These are phyloP conservation scores for Moesziomyces aphidis DNA, from an alignment of 1,284 basidiomycete species.

Conservation along the genomic window DNA sequence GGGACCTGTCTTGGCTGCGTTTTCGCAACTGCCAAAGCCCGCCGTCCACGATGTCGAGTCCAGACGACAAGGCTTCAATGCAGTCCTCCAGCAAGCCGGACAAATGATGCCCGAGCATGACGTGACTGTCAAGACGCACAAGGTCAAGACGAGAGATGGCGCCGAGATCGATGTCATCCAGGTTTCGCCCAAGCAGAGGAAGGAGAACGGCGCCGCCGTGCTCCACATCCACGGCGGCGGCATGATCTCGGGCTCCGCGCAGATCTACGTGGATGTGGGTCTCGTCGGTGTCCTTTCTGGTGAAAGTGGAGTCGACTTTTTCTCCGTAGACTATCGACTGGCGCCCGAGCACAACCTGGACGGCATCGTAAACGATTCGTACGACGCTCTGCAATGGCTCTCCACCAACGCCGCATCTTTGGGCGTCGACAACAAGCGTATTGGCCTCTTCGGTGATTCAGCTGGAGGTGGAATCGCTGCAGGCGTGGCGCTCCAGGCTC, in stretches of 20 bases:
- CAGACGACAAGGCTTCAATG: slow-evolving; percentile 8
- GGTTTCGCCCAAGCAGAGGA: slow-evolving; percentile 15
- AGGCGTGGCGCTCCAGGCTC: slow-evolving; percentile 33
- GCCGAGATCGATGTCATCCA: slow-evolving; percentile 22
- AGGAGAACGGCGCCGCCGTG: slow-evolving; percentile 20
- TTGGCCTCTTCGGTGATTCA: slow-evolving; percentile 31
- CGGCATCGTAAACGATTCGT: slow-evolving; percentile 25
- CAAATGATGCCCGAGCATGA: slow-evolving; percentile 2
- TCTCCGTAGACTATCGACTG: slow-evolving; percentile 28
- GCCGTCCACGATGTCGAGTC: slow-evolving; percentile 15
- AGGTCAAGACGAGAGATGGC: slow-evolving; percentile 25
- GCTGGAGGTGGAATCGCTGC: slow-evolving; percentile 37
- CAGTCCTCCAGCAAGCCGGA: background rate
- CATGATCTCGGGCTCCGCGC: slow-evolving; percentile 22
- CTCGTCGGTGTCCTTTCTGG: background rate
- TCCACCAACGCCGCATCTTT: slow-evolving; percentile 16
- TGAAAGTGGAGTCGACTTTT: slow-evolving; percentile 12
- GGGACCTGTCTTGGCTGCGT: slow-evolving; percentile 13
- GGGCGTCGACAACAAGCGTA: slow-evolving; percentile 19
- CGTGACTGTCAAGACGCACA: slow-evolving; percentile 19
- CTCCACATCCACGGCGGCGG: slow-evolving; percentile 31
- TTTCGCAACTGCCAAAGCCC: slow-evolving; percentile 5
- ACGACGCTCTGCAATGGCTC: slow-evolving; percentile 35
- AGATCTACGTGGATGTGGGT: slow-evolving; percentile 5
- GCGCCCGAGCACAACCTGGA: slow-evolving; percentile 26